These are phyloP conservation scores for Pyronema omphalodes DNA, from an alignment of 495 filamentous ascomycete species.

Conservation along the genomic window DNA sequence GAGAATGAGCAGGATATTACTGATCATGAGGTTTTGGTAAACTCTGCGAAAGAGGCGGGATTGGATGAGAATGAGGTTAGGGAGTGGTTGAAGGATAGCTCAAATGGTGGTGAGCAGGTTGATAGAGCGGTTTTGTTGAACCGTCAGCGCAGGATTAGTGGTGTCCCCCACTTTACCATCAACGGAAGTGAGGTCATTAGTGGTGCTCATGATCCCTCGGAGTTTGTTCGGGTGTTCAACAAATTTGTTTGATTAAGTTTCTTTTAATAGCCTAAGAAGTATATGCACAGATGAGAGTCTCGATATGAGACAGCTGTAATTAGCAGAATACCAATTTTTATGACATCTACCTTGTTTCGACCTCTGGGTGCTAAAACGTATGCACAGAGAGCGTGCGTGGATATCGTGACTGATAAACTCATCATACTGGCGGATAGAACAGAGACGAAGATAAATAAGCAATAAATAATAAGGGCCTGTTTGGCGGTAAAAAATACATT, in stretches of 20 bases:
- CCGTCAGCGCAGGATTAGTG: slow-evolving; percentile 37
- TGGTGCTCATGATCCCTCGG: slow-evolving; percentile 40
- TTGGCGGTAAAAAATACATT: too few relatives aligned
- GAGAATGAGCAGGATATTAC: slow-evolving; percentile 67
- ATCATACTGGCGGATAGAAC: too few relatives aligned
- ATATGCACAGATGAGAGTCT: too few relatives aligned
- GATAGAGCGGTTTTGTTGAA: slow-evolving; percentile 50
- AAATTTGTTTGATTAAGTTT: neutral
- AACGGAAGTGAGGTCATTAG: slow-evolving; percentile 43
- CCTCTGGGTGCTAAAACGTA: too few relatives aligned
- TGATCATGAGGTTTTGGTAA: slow-evolving; percentile 36
- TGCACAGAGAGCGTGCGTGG: too few relatives aligned
- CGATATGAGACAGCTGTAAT: too few relatives aligned
- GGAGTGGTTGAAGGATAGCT: slow-evolving; percentile 40
- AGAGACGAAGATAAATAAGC: too few relatives aligned
- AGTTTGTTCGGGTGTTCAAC: slow-evolving; percentile 17
- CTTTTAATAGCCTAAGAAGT: too few relatives aligned
- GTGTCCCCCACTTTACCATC: slow-evolving; percentile 59
- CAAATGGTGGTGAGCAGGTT: slow-evolving; percentile 47
- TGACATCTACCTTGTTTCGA: too few relatives aligned
- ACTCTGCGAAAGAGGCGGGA: slow-evolving; percentile 44
- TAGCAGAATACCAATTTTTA: too few relatives aligned
- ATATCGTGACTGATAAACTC: too few relatives aligned
- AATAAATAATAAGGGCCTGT: too few relatives aligned
- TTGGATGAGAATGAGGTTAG: slow-evolving; percentile 40